Base-by-base conservation (phyloP, 805 yeast species). In the Lipomyces mesembrius region DNA sequence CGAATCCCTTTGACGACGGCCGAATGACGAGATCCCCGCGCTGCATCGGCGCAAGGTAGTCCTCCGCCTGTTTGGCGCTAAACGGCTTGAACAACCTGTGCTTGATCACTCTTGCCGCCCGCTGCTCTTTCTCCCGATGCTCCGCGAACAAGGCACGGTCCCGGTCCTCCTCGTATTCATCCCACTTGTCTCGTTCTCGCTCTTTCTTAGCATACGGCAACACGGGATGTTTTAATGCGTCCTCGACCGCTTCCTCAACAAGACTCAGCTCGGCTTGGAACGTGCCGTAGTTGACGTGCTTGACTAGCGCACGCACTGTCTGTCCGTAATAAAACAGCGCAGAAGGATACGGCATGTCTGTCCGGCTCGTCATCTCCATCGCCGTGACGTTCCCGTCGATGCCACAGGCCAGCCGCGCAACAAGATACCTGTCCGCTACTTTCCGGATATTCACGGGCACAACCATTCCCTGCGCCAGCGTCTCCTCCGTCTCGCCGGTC, bases 11-110 rank as follows among this genome's bases (percentile, higher is more conserved):
- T 9, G 97, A 91, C 0, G 98, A 92, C 22, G 98, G 99, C 72
- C 99, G 85, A 64, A 95, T 90, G 25, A 95, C 97, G 79, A 92
- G 85, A 73, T 91, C 97, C 62, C 99, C 99, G 71, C 93, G 88
- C 55, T 88, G 85, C 76, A 89, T 85, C 29, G 97, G 91, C 25
- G 97, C 97, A 74, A 95, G 83, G 72, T 84, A 92, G 72, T 90
- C 96, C 77, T 94, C 98, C 0, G 99, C 98, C 81, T 95, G 97
- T 64, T 82, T 83, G 67, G 90, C 84, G 73, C 87, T 90, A 81
- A 93, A 89, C 69, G 91, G 89, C 73, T 87, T 89, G 84, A 91
- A 95, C 76, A 89, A 85, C 51, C 97, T 96, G 80, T 95, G 99
- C 76, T 92, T 94, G 73, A 95, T 85, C 71, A 91, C 88, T 75